Base-by-base conservation (phyloP, 1,139 yeast species). In the Candida sojae region DNA sequence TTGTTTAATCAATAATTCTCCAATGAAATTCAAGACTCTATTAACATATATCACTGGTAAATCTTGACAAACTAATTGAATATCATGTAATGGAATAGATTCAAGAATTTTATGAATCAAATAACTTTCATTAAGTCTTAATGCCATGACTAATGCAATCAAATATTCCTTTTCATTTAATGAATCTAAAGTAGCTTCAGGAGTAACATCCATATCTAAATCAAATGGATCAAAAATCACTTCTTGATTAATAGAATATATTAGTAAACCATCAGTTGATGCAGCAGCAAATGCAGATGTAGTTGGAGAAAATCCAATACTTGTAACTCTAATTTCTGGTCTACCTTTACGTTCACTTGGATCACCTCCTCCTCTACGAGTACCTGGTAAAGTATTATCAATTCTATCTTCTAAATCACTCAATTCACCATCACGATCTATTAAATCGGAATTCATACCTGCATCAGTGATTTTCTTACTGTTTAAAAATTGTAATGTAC, bases 221-320 rank as follows among this genome's bases (percentile, higher is more conserved):
- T 95, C 98, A 65, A 89, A 90, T 39, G 99, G 99, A 72, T 93
- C 99, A 62, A 93, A 95, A 42, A 84, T 71, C 43, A 89, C 71
- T 12, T 80, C 73, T 49, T 85, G 84, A 63, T 92, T 96, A 37
- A 91, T 81, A 1, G 96, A 86, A 64, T 83, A 93, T 2, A 93
- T 75, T 50, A 92, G 71, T 44, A 95, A 72, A 6, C 99, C 99
- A 66, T 93, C 99, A 0, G 99, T 93, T 0, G 97, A 85, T 0
- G 97, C 96, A 30, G 96, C 97, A 1, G 96, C 95, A 73, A 95
- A 95, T 29, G 96, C 84, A 39, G 88, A 78, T 7, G 96, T 88
- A 0, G 97, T 87, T 26, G 99, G 99, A 3, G 97, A 88, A 61
- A 92, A 93, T 55, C 79, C 80, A 37, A 95, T 78, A 5, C 87